phyloP scores from a whole-genome alignment of 2,329 filamentous ascomycete species.

The Paecilomyces formosus region DNA sequence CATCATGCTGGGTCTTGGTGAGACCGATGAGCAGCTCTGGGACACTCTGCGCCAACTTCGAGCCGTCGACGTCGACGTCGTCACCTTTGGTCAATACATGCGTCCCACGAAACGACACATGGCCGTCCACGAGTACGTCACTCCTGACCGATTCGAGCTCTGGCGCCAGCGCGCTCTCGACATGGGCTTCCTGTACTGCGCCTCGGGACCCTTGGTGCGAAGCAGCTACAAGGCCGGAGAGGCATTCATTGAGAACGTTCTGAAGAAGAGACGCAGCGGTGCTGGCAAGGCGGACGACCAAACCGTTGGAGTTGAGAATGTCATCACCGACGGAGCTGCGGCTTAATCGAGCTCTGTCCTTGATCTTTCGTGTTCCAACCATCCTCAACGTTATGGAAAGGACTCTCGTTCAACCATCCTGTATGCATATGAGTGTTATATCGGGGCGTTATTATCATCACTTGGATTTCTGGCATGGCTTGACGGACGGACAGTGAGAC shows the following conservation, averaged over 20 bases:
- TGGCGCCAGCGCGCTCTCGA: constrained; percentile 88
- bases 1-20: constrained; percentile 91
- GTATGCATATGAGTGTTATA: not conserved
- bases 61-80: constrained; percentile 76
- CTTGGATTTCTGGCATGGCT: not conserved
- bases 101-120: constrained; percentile 96
- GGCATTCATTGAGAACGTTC: constrained; percentile 96
- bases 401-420: not conserved
- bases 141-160: constrained; percentile 80
- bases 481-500: not conserved
- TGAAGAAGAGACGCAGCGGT: constrained; percentile 62
- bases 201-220: constrained; percentile 83
- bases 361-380: not conserved
- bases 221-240: constrained; percentile 98
- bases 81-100: constrained; percentile 99
- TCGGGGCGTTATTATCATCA: not conserved
- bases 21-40: constrained; percentile 81
- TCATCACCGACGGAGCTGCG: constrained; percentile 18
- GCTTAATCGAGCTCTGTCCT: constrained; percentile 12
- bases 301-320: constrained; percentile 16
- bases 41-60: constrained; percentile 73
- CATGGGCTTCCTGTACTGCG: constrained; percentile 95
- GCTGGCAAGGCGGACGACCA: constrained; percentile 17
- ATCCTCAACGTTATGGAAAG: not conserved
- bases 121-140: constrained; percentile 92